Conservation (phyloP, 2,329 filamentous ascomycete species). For the Monosporascus sp. region DNA sequence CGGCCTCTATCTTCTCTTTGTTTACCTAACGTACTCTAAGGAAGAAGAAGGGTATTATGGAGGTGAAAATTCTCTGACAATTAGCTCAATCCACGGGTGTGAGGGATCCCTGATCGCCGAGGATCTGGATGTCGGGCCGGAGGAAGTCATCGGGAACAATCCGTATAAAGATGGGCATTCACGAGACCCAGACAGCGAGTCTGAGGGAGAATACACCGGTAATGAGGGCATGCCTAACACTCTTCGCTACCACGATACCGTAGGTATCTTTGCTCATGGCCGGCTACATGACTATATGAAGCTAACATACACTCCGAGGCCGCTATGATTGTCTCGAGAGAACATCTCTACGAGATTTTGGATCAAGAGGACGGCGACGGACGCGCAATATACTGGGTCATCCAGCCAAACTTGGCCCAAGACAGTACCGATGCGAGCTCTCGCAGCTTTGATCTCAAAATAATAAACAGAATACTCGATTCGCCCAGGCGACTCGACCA, state of each 20-base stretch:
- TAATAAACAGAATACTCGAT: neutral
- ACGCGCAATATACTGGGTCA: neutral
- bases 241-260: neutral
- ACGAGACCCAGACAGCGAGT: neutral
- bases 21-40: neutral
- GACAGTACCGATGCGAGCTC: neutral
- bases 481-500: neutral
- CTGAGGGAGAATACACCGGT: neutral
- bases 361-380: neutral
- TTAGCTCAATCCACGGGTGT: neutral
- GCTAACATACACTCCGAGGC: neutral
- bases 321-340: neutral
- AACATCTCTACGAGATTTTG: neutral
- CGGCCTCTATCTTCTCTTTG: neutral
- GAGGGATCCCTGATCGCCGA: neutral
- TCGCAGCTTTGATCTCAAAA: neutral
- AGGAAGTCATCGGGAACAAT: neutral
- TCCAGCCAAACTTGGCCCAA: neutral
- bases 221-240: neutral
- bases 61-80: neutral
- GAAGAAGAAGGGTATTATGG: neutral
- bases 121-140: neutral
- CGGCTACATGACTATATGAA: neutral
- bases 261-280: neutral
- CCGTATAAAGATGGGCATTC: too few relatives aligned